phyloP scores from a whole-genome alignment of 2,329 filamentous ascomycete genomes.

The Mollisiaceae sp. region DNA sequence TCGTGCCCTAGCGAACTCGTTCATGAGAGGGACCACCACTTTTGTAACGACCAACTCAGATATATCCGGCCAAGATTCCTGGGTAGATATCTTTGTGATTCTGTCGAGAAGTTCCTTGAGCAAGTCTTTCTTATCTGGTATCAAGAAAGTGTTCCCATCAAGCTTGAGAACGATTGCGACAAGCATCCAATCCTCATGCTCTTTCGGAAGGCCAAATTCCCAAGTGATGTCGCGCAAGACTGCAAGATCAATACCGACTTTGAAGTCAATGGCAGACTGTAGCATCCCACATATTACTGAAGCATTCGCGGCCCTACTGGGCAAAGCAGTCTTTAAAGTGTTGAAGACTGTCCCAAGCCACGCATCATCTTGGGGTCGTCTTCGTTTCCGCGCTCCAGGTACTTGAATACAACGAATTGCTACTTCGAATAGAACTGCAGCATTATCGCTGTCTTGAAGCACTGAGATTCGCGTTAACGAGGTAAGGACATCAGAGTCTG shows the following conservation, averaged over 20 bases:
- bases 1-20: slow-evolving; percentile 48
- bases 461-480: slow-evolving; percentile 36
- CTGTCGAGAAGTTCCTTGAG: slow-evolving; percentile 42
- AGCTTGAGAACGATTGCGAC: slow-evolving; percentile 50
- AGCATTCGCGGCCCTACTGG: slow-evolving; percentile 29
- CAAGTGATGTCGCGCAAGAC: slow-evolving; percentile 43
- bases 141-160: slow-evolving; percentile 52
- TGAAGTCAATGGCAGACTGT: slow-evolving; percentile 43
- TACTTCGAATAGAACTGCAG: slow-evolving; percentile 51
- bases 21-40: slow-evolving; percentile 48
- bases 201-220: slow-evolving; percentile 36
- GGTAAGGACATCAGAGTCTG: slow-evolving; percentile 32
- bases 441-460: slow-evolving; percentile 43
- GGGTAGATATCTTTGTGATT: slow-evolving; percentile 38
- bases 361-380: slow-evolving; percentile 51
- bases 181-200: slow-evolving; percentile 46
- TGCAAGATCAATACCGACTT: slow-evolving; percentile 43
- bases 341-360: slow-evolving; percentile 57
- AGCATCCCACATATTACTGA: slow-evolving; percentile 42
- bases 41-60: slow-evolving; percentile 41
- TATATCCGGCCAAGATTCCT: slow-evolving; percentile 30
- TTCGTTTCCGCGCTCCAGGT: slow-evolving; percentile 49
- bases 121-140: slow-evolving; percentile 41
- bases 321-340: slow-evolving; percentile 36
- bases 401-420: slow-evolving; percentile 51